Base-by-base conservation (phyloP, 78 protist genomes). In the Anaeramoeba flamelloides region DNA sequence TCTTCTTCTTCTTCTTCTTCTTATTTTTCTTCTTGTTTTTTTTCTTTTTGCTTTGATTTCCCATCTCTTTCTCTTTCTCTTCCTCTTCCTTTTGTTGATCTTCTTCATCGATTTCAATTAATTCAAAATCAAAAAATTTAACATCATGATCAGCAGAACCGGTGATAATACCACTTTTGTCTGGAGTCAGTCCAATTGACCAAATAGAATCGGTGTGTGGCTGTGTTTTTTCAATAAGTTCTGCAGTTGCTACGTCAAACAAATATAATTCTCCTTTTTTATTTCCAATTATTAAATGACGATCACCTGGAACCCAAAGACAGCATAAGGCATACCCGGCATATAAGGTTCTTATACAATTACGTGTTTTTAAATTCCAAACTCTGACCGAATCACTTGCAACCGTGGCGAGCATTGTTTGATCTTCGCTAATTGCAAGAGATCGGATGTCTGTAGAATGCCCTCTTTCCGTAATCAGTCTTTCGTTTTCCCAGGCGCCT, bases 91-190 rank as follows among this genome's bases (percentile, higher is more conserved):
- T 17, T 26, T 53, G 8, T 53, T 53, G 34, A 53, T 53, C 17
- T 53, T 53, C 69, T 26, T 53, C 8, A 53, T 26, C 69, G 17
- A 17, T 26, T 26, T 2, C 34, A 17, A 82, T 53, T 1, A 90
- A 75, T 40, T 90, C 96, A 53, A 95, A 90, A n/a, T 91, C 89
- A 94, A 95, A 95, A 77, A 90, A 87, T 77, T 90, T 90, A 39
- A 82, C 88, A 1, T n/a, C 3, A 41, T 90, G 82, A 84, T 94
- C 98, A 0, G 91, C 92, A 2, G 85, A 39, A 34, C 92, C 95
- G 8, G 94, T 77, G 32, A 79, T 87, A 30, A 94, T 0, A 30
- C 96, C 94, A 1, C 40, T 0, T 41, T 76, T 74, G 64, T 83
- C 85, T 0, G 89, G 89, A 1, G 31, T 26, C 37, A 88, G 0